Conservation (phyloP, 371 early-diverging fungal genomes). For the Mortierella sp. region DNA sequence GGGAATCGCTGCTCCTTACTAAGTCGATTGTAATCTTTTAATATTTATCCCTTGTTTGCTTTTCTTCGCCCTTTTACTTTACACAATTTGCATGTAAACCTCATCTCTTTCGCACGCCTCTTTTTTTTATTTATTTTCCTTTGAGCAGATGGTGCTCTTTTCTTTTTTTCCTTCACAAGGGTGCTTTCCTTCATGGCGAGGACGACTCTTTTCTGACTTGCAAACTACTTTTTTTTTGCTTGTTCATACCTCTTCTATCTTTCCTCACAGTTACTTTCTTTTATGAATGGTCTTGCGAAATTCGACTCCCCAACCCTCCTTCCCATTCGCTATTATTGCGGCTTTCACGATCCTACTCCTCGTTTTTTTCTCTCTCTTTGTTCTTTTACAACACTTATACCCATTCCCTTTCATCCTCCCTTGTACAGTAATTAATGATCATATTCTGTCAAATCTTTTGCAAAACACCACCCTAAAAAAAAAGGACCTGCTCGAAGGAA, state of each 20-base stretch:
- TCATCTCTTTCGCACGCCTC: not conserved
- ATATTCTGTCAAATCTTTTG: conserved; percentile 29
- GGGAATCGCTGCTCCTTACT: conserved; percentile 28
- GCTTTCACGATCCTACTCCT: not conserved
- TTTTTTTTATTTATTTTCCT: not conserved
- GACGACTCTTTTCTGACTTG: not conserved
- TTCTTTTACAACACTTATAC: conserved; percentile 4
- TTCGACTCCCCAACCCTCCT: conserved; percentile 6
- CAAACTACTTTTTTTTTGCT: conserved; percentile 5
- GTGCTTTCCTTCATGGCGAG: not conserved
- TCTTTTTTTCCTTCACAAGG: not conserved
- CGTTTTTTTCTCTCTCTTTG: not conserved
- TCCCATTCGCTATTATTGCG: not conserved
- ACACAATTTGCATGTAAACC: not conserved
- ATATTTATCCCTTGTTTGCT: not conserved
- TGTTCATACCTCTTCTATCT: not conserved
- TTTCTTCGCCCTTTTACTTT: not conserved
- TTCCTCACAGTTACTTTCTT: not conserved
- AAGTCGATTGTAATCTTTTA: conserved; percentile 6
- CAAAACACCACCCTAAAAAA: conserved; percentile 11
- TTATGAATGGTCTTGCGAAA: conserved; percentile 7
- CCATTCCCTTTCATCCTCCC: conserved; percentile 3
- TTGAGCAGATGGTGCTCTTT: not conserved
- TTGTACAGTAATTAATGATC: conserved; percentile 46
- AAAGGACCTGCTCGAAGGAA: not conserved